Percentiles rank a stretch among this genome's conserved stretches.
Evolutionary conservation across 352 stramenopile genomes (phyloP).

Genomic region (Phytophthora brassicae): DNA sequence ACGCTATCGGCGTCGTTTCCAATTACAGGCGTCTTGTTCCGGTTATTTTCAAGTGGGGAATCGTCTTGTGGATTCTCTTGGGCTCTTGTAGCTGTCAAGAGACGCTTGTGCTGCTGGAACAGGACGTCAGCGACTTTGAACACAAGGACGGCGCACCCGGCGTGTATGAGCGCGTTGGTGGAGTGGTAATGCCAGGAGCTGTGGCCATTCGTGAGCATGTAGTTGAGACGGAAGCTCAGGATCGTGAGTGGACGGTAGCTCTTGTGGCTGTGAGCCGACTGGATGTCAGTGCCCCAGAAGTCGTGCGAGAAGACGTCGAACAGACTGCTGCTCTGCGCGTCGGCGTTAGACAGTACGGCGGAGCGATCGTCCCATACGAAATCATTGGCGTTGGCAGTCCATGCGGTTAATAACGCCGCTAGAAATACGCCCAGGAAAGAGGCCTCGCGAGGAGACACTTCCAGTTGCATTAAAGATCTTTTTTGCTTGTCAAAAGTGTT

Average conservation of each 20-base stretch:
- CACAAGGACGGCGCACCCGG: slow-evolving; percentile 56
- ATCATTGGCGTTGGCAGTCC: slow-evolving; percentile 52
- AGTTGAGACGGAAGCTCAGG: slow-evolving; percentile 73
- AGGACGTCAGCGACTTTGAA: slow-evolving; percentile 46
- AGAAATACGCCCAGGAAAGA: slow-evolving; percentile 25
- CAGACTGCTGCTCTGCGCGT: slow-evolving; percentile 46
- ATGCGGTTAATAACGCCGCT: slow-evolving; percentile 48
- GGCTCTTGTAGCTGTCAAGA: background rate
- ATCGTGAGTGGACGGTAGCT: slow-evolving; percentile 87
- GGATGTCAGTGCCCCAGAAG: slow-evolving; percentile 86
- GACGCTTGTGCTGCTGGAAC: slow-evolving; percentile 22
- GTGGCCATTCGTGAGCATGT: slow-evolving; percentile 45
- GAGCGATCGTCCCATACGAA: slow-evolving; percentile 93
- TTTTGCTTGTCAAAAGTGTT: slow-evolving; percentile 11
- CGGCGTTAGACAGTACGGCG: slow-evolving; percentile 66
- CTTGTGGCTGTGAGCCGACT: slow-evolving; percentile 72
- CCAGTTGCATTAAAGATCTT: slow-evolving; percentile 22
- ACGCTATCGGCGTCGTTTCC: background rate
- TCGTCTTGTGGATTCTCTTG: slow-evolving; percentile 26
- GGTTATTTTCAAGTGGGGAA: background rate
- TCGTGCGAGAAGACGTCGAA: slow-evolving; percentile 71
- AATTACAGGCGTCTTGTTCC: background rate
- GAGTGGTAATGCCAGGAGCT: slow-evolving; percentile 67
- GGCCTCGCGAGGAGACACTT: slow-evolving; percentile 17
- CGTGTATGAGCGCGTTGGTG: slow-evolving; percentile 77